Base-by-base conservation (phyloP, 805 yeast genomes). In the Candida nemodendra region DNA sequence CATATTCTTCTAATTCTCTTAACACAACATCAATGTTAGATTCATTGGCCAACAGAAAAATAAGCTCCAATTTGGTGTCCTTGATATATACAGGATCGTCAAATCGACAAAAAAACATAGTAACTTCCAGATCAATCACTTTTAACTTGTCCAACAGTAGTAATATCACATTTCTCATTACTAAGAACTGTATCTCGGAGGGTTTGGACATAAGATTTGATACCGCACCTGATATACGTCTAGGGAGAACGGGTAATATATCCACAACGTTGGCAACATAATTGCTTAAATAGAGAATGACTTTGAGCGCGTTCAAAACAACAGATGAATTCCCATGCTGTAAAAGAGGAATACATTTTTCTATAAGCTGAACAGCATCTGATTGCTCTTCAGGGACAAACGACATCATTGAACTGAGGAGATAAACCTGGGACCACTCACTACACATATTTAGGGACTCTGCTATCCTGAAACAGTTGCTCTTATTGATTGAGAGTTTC, bases 61-160 rank as follows among this genome's bases (percentile, higher is more conserved):
- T 79, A 41, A 93, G 83, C 56, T 91, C 97, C 30, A 91, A 66
- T 54, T 91, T 91, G 4, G 96, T 85, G 51, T 88, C 91, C 58
- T 89, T 87, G 55, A 91, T 79, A 57, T 86, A 91, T 16, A 85
- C 78, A 1, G 95, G 93, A 57, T 90, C 96, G 57, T 84, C 83
- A 51, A 77, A 85, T 42, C 79, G 79, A 62, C 93, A 82, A 61
- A 87, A 89, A 56, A 90, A 87, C 64, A 79, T 76, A 36, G 79
- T 76, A n/a, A 86, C 87, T 45, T 85, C 93, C 37, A 84, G 66
- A 18, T 68, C 61, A 27, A 79, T 61, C 39, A 88, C 64, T 16
- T 74, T 69, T 9, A 82, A 79, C 42, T 79, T 75, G 36, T 85
- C 78, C 39, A 88, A 68, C 18, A 90, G 69, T 25, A 90, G 62